Evolutionary conservation across 2,329 filamentous ascomycete species (phyloP), one percentile per base, ranked within the genome.

Genomic region (Aspergillus ochraceoroseus): DNA sequence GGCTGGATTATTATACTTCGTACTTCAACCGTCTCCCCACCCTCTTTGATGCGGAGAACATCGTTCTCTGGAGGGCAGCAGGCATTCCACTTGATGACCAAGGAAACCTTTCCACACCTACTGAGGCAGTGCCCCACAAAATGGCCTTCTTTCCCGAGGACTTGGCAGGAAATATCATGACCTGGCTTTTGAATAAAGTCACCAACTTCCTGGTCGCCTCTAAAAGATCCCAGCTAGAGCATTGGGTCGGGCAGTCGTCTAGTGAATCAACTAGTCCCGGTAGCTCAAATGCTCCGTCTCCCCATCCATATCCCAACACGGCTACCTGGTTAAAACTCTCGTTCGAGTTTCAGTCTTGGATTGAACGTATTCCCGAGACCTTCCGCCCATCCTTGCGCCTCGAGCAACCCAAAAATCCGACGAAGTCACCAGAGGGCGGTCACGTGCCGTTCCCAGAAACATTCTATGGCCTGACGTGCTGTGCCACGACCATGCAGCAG

Each of bases 171-270:
- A 82, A 83, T 50, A 73, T 74, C 1, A 58, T 83, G 2, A 72
- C 77, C 2, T 82, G 78, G 76, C 69, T 83, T 3, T 65, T 79
- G 36, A 71, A 74, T 15, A 82, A 82, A 48, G 69, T 82, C 0
- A 70, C 79, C 36, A 83, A 83, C 49, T 82, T 76, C 54, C 72
- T 82, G 27, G 75, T 76, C 1, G 70, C 71, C 1, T 75, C 74
- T 1, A 77, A 79, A 41, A 70, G 72, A 3, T 62, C 76, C 2
- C 67, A 61, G 33, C 62, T 62, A 17, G 57, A 59, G 5, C 59
- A 63, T 27, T 58, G 59, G 53, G 47, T 57, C 8, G 54, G 50
- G 25, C 49, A 53, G 50, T 52, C 53, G 59, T 59, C 61, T 22
- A 28, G 48, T 43, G 41, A 59, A 65, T 31, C 71, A 67, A 5